Evolutionary conservation across 805 yeast species (phyloP).

Genomic region (Torulaspora gathmanii): DNA sequence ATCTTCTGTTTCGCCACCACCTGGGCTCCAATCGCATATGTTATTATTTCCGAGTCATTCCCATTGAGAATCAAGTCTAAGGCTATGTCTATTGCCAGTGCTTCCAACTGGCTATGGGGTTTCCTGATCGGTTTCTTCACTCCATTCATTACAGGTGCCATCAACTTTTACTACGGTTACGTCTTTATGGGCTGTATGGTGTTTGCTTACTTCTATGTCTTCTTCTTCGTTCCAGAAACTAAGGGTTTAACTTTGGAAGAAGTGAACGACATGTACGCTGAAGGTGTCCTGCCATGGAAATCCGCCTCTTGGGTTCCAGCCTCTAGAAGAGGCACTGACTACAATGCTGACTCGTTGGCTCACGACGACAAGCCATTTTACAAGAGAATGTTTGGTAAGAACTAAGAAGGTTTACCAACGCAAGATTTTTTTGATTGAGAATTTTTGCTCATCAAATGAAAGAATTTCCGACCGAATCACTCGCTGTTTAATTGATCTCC

Average conservation of each 20-base stretch:
- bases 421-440: neutral
- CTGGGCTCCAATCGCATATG: conserved; percentile 72
- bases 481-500: neutral
- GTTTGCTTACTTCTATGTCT: conserved; percentile 58
- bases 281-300: conserved; percentile 42
- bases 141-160: conserved; percentile 62
- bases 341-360: conserved; percentile 27
- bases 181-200: conserved; percentile 58
- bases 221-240: conserved; percentile 71
- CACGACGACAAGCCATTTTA: conserved; percentile 33
- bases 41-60: conserved; percentile 64
- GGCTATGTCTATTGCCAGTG: conserved; percentile 57
- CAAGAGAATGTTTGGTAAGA: conserved; percentile 23
- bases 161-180: conserved; percentile 71
- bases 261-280: conserved; percentile 60
- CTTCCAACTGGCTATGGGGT: conserved; percentile 66
- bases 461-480: neutral
- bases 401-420: conserved; percentile 1
- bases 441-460: neutral
- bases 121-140: conserved; percentile 67
- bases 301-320: conserved; percentile 54
- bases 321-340: conserved; percentile 33
- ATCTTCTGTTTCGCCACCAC: conserved; percentile 72
- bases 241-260: conserved; percentile 79
- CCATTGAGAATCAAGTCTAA: conserved; percentile 66